Evolutionary conservation across 2,329 filamentous ascomycete genomes (phyloP).

Genomic region (Colletotrichum sp.): DNA sequence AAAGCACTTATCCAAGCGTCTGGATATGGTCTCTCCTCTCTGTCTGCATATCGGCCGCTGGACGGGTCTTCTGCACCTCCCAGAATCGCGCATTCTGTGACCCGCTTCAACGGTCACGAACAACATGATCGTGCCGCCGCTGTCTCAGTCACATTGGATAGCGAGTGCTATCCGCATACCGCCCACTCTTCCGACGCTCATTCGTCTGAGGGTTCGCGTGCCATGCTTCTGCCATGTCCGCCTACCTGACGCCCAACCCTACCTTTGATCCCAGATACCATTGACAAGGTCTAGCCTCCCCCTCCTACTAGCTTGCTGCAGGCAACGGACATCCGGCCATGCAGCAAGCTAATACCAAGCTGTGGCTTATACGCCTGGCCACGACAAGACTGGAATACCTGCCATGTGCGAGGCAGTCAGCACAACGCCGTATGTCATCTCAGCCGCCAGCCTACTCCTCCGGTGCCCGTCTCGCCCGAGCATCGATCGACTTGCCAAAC

Average conservation of each 20-base stretch:
- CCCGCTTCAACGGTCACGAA: neutral
- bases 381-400: neutral
- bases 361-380: constrained; percentile 8
- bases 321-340: constrained; percentile 15
- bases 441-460: neutral
- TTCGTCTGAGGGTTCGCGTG: neutral
- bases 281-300: neutral
- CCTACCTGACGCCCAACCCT: neutral
- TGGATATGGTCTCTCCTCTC: neutral
- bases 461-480: neutral
- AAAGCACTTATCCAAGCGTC: neutral
- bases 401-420: constrained; percentile 15
- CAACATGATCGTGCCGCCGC: neutral
- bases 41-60: neutral
- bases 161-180: neutral
- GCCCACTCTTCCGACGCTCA: neutral
- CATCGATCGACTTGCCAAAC: neutral
- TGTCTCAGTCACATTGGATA: neutral
- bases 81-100: neutral
- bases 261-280: neutral
- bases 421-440: constrained; percentile 6
- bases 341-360: neutral
- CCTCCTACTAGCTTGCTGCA: neutral
- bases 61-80: neutral
- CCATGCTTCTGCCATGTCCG: neutral